These are phyloP conservation scores for Nectriaceae sp. DNA, from an alignment of 2,329 filamentous ascomycete species.

Conservation along the genomic window DNA sequence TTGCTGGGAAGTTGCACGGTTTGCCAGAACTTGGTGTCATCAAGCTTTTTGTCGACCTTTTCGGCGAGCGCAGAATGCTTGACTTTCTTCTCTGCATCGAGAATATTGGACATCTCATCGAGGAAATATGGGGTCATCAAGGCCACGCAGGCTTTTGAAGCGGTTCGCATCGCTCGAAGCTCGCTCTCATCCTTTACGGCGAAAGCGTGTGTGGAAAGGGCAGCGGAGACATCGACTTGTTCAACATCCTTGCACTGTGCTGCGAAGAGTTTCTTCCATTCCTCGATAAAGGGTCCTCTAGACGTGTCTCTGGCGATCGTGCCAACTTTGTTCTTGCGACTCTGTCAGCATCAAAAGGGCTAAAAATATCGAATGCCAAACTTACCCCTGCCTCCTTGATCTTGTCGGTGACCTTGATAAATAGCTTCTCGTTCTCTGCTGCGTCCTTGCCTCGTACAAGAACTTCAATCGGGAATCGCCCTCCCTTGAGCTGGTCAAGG, in stretches of 20 bases:
- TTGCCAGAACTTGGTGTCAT: slow-evolving; percentile 93
- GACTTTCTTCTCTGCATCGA: slow-evolving; percentile 96
- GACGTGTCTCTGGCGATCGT: slow-evolving; percentile 82
- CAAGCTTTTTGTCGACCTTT: slow-evolving; percentile 87
- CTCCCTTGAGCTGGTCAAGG: slow-evolving; percentile 86
- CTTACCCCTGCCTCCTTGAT: slow-evolving; percentile 87
- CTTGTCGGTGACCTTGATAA: slow-evolving; percentile 77
- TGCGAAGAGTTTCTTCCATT: slow-evolving; percentile 86
- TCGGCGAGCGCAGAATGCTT: slow-evolving; percentile 85
- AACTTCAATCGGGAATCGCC: slow-evolving; percentile 90
- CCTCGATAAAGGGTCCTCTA: slow-evolving; percentile 86
- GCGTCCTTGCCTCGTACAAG: slow-evolving; percentile 89
- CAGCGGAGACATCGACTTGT: slow-evolving; percentile 81
- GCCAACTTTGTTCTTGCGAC: slow-evolving; percentile 79
- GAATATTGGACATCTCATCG: slow-evolving; percentile 94
- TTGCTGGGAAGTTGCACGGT: slow-evolving; percentile 69
- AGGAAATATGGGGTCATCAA: slow-evolving; percentile 96
- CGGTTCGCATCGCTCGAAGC: slow-evolving; percentile 89
- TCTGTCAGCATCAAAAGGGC: neutral
- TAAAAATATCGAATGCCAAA: slow-evolving; percentile 26
- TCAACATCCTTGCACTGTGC: slow-evolving; percentile 83
- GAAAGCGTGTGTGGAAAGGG: slow-evolving; percentile 81
- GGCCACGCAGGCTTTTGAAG: slow-evolving; percentile 90
- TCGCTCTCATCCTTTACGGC: slow-evolving; percentile 95
- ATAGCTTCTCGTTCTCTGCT: slow-evolving; percentile 88